Base-by-base conservation (phyloP, 495 filamentous ascomycete species). In the Bathelium albidoporum region DNA sequence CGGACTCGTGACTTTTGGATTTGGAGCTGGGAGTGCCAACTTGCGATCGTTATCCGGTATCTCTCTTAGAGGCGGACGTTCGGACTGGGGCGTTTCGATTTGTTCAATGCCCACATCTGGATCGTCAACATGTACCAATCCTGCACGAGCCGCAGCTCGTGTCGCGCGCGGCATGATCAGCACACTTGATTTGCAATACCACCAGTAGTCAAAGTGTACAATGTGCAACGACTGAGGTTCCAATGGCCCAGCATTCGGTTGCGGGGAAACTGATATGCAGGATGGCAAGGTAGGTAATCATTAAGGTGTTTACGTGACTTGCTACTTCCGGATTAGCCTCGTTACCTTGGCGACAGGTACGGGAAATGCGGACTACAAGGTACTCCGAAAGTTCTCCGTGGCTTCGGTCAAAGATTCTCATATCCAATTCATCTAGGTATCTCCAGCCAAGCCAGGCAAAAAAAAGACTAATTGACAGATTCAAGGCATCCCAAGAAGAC, bases 341-440 rank as follows among this genome's bases (percentile, higher is more conserved):
- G 49, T 55, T 55, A 24, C 5, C 24, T 29, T 11, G 49, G 49
- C 20, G 43, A 49, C 18, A 5, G 29, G 24, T 55, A 24, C 49
- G 49, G 9, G 9, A 11, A 55, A 29, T 2, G 2, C n/a, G n/a
- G n/a, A n/a, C n/a, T n/a, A n/a, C n/a, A n/a, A n/a, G n/a, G n/a
- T n/a, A n/a, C n/a, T n/a, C n/a, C n/a, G n/a, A n/a, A n/a, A n/a
- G n/a, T n/a, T n/a, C n/a, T n/a, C n/a, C n/a, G n/a, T n/a, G n/a
- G n/a, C n/a, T n/a, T n/a, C n/a, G n/a, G n/a, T n/a, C n/a, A n/a
- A 20, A 12, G 22, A 5, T 49, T 20, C 16, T 49, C n/a, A 12
- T 12, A n/a, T 24, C 24, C 20, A 55, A 55, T 29, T 55, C 49
- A 29, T 55, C 29, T 55, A 55, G 49, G 49, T 55, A 55, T 55